Base-by-base conservation (phyloP, 805 yeast species). In the Kodamaea leandrae region DNA sequence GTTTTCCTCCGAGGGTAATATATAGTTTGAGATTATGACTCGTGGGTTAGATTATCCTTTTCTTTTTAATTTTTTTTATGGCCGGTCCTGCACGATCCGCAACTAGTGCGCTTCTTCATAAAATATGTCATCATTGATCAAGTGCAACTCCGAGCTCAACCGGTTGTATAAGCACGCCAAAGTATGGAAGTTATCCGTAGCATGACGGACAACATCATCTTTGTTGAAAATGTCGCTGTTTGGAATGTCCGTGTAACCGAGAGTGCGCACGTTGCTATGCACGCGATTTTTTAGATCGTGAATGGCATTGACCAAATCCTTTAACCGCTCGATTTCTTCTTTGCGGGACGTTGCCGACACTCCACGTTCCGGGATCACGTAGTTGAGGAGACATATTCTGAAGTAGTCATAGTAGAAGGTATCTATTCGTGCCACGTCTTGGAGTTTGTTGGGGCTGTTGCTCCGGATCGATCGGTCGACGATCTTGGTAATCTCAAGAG, bases 131-230 rank as follows among this genome's bases (percentile, higher is more conserved):
- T 49, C 43, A 19, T 51, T 43, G 17, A 58, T 45, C 26, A 54
- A 35, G 18, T 50, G 43, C 4, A 51, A 36, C 36, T 59, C 61
- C 20, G 48, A 48, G 6, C 49, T 58, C 33, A 57, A 41, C 25
- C 51, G 51, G 16, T 43, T 51, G 26, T 48, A 46, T 4, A 61
- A 23, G 39, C 49, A 45, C 42, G 52, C 53, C 25, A 61, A 42
- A 13, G 44, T 43, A 37, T 52, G 54, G 43, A 57, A 61, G 14
- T 51, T 50, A 9, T 57, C 58, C 16, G 63, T 55, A 23, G 55
- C 45, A 6, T 45, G 39, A 23, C 47, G 46, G 4, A 61, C 53
- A 18, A 60, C 16, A 2, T 53, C 57, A 23, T 51, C 57, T 26
- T 56, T 54, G 14, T 51, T 46, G 20, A 38, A 43, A 14, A 19